Evolutionary conservation across 306 rosid genomes (phyloP), one percentile per base, ranked within the genome.

Genomic region (Ochetophila trinervis): DNA sequence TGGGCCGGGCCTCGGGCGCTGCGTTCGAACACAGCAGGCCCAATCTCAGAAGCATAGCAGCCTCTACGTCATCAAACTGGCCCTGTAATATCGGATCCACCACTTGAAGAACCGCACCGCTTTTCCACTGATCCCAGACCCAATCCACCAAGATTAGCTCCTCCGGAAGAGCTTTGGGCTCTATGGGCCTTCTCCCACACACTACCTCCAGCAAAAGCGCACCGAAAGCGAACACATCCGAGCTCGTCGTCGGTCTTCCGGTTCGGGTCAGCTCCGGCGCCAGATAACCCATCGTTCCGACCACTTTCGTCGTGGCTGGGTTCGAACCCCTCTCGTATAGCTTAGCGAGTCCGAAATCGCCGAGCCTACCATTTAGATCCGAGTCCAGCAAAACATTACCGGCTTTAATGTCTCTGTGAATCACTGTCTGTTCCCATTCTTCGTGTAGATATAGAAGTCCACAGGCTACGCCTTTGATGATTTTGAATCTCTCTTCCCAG

Each of bases 311-410:
- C 1, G 91, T 86, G 49, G 52, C 70, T 1, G 91, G 84, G 34
- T 83, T 80, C 22, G 80, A 59, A 4, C 88, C 91, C 3, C 69
- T 86, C 54, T 80, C 84, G 3, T 68, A 83, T 0, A 80, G 68
- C 71, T 83, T 86, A 14, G 91, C 88, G 58, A 86, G 81, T 20
- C 91, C 91, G 15, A 86, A 86, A 36, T 83, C 91, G 6, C 91
- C 82, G 9, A 85, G 71, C 64, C 78, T 65, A 2, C 72, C 91
- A 37, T 85, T 82, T 71, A 86, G 57, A 18, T 86, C 88, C 14
- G 63, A 55, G 57, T 86, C 91, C n/a, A 86, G 69, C 14, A 86
- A 54, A 36, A 86, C 84, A 24, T 86, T 86, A 57, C 83, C 88
- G 1, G 91, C 91, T 72, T 86, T 86, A 0, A 85, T 72, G 62